Evolutionary conservation across 2,329 filamentous ascomycete species (phyloP).

Genomic region (Coniochaeta prunicola): DNA sequence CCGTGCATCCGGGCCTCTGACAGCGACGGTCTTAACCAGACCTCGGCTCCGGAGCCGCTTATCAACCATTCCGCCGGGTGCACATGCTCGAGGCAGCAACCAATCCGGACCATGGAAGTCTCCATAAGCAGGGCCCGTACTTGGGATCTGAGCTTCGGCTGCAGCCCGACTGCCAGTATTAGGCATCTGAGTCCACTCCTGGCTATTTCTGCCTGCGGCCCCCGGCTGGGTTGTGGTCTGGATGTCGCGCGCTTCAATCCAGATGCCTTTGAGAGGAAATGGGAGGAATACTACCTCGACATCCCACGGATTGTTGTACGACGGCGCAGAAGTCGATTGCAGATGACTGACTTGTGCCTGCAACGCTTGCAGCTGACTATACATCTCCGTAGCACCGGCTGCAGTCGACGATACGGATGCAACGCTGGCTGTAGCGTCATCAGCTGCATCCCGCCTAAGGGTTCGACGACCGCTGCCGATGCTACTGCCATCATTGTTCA

Average conservation of each 20-base stretch:
- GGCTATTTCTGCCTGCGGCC: conserved; percentile 22
- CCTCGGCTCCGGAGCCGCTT: conserved; percentile 69
- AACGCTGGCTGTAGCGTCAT: conserved; percentile 38
- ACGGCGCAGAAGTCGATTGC: conserved; percentile 53
- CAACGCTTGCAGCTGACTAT: conserved; percentile 41
- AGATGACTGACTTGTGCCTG: conserved; percentile 46
- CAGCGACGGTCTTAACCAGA: conserved; percentile 55
- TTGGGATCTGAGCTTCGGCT: conserved; percentile 39
- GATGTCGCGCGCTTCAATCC: conserved; percentile 44
- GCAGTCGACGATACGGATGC: conserved; percentile 36
- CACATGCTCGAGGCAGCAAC: conserved; percentile 63
- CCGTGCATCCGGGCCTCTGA: conserved; percentile 57
- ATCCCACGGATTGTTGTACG: conserved; percentile 58
- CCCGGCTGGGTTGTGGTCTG: conserved; percentile 25
- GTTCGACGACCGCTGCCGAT: conserved; percentile 25
- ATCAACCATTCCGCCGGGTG: conserved; percentile 54
- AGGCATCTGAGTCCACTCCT: conserved; percentile 50
- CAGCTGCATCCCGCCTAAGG: conserved; percentile 24
- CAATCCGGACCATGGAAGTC: conserved; percentile 46
- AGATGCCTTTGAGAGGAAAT: conserved; percentile 53
- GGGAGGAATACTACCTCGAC: conserved; percentile 71
- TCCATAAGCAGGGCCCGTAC: conserved; percentile 38
- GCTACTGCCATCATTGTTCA: conserved; percentile 40
- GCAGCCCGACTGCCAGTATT: conserved; percentile 37
- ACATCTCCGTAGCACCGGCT: conserved; percentile 37